Evolutionary conservation across 2,329 filamentous ascomycete genomes (phyloP).

Genomic region (Chrysoporthe deuterocubensis): DNA sequence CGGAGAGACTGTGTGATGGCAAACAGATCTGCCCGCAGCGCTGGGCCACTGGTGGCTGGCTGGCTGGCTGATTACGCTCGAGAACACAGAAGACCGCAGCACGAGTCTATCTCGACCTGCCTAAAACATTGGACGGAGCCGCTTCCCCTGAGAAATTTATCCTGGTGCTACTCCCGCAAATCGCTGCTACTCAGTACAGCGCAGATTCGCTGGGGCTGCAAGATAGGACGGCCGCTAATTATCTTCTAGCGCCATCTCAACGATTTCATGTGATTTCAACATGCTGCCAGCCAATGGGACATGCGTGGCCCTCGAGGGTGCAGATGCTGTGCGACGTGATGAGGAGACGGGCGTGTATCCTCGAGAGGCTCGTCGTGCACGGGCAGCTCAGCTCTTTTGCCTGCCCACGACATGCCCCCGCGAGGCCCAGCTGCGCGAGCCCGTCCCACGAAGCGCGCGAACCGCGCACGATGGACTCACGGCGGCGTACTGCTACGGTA

Average conservation of each 20-base stretch:
- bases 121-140: neutral
- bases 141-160: neutral
- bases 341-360: neutral
- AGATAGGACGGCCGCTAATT: neutral
- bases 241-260: neutral
- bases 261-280: constrained; percentile 2
- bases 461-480: neutral
- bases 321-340: neutral
- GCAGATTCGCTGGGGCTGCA: neutral
- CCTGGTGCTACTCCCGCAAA: neutral
- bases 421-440: neutral
- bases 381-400: too few relatives aligned
- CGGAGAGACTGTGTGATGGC: neutral
- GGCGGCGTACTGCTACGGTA: neutral
- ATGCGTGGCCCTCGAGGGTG: neutral
- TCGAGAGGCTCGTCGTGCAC: too few relatives aligned
- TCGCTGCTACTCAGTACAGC: neutral
- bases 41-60: too few relatives aligned
- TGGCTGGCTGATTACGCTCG: neutral
- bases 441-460: neutral
- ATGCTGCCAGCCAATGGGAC: neutral
- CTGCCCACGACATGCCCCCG: too few relatives aligned
- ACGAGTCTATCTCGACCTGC: neutral
- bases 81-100: neutral
- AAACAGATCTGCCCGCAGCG: neutral